Base-by-base conservation (phyloP, 164 flowering plant genomes). In the Tetrastigma voinierianum region DNA sequence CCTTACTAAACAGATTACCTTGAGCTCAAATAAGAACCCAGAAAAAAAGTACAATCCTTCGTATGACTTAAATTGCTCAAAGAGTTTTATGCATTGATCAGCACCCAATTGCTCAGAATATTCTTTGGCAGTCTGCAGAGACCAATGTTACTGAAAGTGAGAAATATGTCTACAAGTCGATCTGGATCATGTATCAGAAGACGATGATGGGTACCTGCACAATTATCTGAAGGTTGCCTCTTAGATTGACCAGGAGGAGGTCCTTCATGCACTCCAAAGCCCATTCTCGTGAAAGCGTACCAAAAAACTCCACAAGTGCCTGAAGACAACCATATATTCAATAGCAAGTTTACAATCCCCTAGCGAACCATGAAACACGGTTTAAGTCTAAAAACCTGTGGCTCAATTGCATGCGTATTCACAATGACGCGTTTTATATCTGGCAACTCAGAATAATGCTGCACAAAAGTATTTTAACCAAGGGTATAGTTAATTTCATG, bases 241-340 rank as follows among this genome's bases (percentile, higher is more conserved):
- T 87, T 57, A 96, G 75, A 79, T n/a, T 96, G 64, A 96, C 97
- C 59, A n/a, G 70, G 53, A 96, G 66, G 69, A 96, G n/a, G 67
- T 96, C 99, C 75, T 96, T 96, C 99, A 96, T 96, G 84, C n/a
- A 96, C 81, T 96, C 99, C 74, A 96, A 70, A 19, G 99, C 99
- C 99, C 99, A 96, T 72, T 96, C 99, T 54, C 80, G 76, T 13
- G 99, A 96, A 68, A 96, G 93, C 25, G 99, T 91, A 47, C 99
- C 99, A 84, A 96, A 96, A 71, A 93, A 96, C 77, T 96, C 99
- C 20, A 96, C 99, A 68, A 96, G 95, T 13, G 98, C 77, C 99
- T 96, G 92, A 69, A 79, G 68, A 51, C 61, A 57, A 53, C 57
- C 16, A 65, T 3, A 57, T 49, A 72, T 43, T 76, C 24, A 77